Evolutionary conservation across 1,284 basidiomycete species (phyloP), one percentile per base, ranked within the genome.

Genomic region (Heterobasidion occidentale): DNA sequence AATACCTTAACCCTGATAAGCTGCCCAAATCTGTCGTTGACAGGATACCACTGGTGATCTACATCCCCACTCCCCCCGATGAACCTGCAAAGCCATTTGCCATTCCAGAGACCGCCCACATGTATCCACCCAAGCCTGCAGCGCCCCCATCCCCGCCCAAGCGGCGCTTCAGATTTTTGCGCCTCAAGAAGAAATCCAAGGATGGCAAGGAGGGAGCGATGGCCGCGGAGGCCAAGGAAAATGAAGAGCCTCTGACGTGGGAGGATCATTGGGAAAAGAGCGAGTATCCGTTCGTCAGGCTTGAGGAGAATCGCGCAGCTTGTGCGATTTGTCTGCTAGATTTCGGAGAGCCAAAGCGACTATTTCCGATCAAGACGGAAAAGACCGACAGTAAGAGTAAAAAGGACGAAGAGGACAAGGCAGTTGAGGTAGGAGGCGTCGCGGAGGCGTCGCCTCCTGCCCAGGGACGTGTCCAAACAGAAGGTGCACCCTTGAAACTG

Each of bases 261-360:
- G 76, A 78, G 59, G 75, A 76, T 56, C 68, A 70, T 47, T 83
- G 80, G 79, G 81, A 80, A 60, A 68, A 72, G 52, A 70, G 73
- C 46, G 76, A 77, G 52, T 78, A 78, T 61, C 81, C 81, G n/a
- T 83, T 83, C 66, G 80, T 92, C 44, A 73, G 85, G 46, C 75
- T 92, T 36, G 86, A 88, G 62, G 84, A 81, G 17, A 89, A 92
- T 64, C 83, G 89, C 50, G 90, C 90, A 7, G 80, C 84, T 12
- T 92, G 89, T 68, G 86, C 88, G 35, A 88, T 92, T 57, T 92
- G 90, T 67, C 70, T 92, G 62, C 78, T 86, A 78, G 90, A 92
- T 66, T 92, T 90, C 60, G 86, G 87, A 62, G 85, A 86, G 67
- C 89, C 89, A 12, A 83, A 73, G 64, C 72, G 73, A 55, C 9